A percentile compares a stretch with the other conserved stretches of the same genome.
phyloP scores from a whole-genome alignment of 306 rosid genomes.

The Spatholobus suberectus region DNA sequence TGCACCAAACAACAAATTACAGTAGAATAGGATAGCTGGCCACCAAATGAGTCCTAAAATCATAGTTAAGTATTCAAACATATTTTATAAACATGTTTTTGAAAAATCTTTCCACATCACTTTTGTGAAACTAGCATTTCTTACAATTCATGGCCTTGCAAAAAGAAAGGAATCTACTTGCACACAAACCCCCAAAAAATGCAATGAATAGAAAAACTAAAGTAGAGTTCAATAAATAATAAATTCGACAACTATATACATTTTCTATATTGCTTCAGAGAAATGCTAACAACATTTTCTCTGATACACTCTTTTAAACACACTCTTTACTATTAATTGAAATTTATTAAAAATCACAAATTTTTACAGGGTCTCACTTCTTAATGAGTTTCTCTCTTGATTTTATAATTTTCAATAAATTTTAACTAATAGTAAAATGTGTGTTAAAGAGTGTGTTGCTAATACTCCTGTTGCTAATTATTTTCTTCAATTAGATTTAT shows the following conservation, averaged over 20 bases:
- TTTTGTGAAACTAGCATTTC: not conserved
- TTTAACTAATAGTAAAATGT: too few relatives aligned
- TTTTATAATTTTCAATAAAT: too few relatives aligned
- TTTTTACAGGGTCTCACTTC: too few relatives aligned
- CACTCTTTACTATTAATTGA: too few relatives aligned
- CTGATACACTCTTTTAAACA: too few relatives aligned
- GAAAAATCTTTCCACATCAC: not conserved
- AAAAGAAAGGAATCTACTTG: not conserved
- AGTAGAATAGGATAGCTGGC: too few relatives aligned
- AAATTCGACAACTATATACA: not conserved
- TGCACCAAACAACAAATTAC: too few relatives aligned
- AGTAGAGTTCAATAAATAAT: constrained; percentile 7
- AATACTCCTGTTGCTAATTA: not conserved
- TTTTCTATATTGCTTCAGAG: not conserved
- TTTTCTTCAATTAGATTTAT: constrained; percentile 3
- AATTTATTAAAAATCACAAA: too few relatives aligned
- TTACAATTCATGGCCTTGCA: not conserved
- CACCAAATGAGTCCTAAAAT: too few relatives aligned
- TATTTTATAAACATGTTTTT: not conserved
- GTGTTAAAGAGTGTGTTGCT: too few relatives aligned
- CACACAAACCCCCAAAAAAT: not conserved
- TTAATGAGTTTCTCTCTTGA: too few relatives aligned
- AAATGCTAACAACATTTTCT: too few relatives aligned
- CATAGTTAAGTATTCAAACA: not conserved
- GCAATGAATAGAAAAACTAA: not conserved